These are phyloP conservation scores for Schizonepeta tenuifolia DNA, from an alignment of 257 asterid species.

Conservation along the genomic window DNA sequence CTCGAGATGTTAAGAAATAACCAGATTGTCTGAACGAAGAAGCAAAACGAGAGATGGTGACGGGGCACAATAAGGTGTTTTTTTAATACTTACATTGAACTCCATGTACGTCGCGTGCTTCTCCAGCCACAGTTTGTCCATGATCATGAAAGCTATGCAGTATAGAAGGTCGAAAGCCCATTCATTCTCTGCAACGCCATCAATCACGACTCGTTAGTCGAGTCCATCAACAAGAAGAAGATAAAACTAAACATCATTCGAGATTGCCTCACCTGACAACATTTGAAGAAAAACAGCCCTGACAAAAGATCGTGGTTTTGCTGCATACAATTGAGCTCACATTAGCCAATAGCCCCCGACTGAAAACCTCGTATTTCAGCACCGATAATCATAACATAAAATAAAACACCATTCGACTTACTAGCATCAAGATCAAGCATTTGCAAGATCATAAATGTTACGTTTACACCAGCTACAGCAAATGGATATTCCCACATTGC, in stretches of 20 bases:
- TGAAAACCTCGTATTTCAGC: neutral
- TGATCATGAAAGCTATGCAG: constrained; percentile 77
- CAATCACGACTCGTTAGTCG: neutral
- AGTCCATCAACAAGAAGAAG: neutral
- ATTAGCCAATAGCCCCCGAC: constrained; percentile 36
- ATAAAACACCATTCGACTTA: constrained; percentile 40
- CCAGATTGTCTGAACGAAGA: neutral
- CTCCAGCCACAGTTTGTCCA: constrained; percentile 90
- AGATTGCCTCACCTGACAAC: constrained; percentile 58
- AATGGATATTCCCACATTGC: constrained; percentile 93
- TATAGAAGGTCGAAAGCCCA: constrained; percentile 87
- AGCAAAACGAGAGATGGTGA: neutral
- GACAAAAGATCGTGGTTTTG: constrained; percentile 63
- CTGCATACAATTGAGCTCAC: constrained; percentile 50
- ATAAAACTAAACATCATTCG: no score
- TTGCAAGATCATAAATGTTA: constrained; percentile 85
- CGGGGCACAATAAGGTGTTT: neutral
- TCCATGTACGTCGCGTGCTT: constrained; percentile 81
- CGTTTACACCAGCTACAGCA: constrained; percentile 88
- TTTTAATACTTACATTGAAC: constrained; percentile 59
- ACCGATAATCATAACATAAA: neutral
- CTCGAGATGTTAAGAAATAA: neutral
- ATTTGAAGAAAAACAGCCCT: constrained; percentile 59
- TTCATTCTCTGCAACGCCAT: constrained; percentile 64
- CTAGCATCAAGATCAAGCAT: constrained; percentile 85